These are phyloP conservation scores for Candida orba DNA, from an alignment of 805 yeast species.

Conservation along the genomic window DNA sequence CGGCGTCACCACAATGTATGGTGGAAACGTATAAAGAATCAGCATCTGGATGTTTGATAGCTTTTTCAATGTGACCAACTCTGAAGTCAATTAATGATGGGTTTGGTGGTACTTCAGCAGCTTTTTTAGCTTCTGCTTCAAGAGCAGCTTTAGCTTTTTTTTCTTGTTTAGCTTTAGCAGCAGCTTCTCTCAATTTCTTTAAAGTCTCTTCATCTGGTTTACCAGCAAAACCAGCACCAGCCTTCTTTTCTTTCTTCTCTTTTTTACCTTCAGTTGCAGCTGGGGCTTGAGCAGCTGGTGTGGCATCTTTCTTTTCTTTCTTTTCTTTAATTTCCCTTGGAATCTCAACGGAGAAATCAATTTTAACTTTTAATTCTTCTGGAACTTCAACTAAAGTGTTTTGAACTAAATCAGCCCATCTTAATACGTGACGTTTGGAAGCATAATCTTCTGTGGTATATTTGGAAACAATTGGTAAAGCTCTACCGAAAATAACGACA, in stretches of 20 bases:
- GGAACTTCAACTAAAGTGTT: constrained; percentile 50
- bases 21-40: constrained; percentile 95
- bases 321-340: constrained; percentile 68
- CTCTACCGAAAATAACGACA: constrained; percentile 56
- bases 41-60: constrained; percentile 95
- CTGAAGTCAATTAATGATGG: constrained; percentile 88
- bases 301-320: constrained; percentile 39
- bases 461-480: constrained; percentile 50
- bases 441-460: constrained; percentile 52
- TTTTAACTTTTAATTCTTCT: constrained; percentile 42
- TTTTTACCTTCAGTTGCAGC: constrained; percentile 27
- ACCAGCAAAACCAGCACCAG: constrained; percentile 24
- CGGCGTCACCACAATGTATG: constrained; percentile 92
- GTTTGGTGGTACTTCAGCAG: constrained; percentile 55
- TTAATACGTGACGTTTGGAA: constrained; percentile 70
- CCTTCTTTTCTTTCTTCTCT: constrained; percentile 32
- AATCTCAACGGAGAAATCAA: constrained; percentile 55
- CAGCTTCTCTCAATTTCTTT: constrained; percentile 41
- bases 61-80: constrained; percentile 96
- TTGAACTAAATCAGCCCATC: constrained; percentile 92
- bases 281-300: constrained; percentile 15
- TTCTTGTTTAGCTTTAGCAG: constrained; percentile 59
- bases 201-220: constrained; percentile 43
- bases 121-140: constrained; percentile 39
- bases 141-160: constrained; percentile 42